Evolutionary conservation across 805 yeast genomes (phyloP), one percentile per base, ranked within the genome.

Genomic region (Naumovozyma dairenensis): DNA sequence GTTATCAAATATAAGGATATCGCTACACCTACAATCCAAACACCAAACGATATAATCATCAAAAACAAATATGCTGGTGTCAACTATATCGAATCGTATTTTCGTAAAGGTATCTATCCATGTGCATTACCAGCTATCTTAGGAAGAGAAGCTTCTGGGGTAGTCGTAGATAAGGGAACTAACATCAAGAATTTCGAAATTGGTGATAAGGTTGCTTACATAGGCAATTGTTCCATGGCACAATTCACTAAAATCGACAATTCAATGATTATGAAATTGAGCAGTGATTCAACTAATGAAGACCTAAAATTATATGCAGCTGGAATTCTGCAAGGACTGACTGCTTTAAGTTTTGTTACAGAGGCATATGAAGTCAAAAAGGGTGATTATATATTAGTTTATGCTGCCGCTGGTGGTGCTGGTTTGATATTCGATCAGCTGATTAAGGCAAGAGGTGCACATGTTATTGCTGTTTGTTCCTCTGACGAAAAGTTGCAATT

Each of bases 331-430:
- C 89, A 82, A 56, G 92, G 85, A 1, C 62, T 86, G 41, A 87
- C 96, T 5, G 92, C 89, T 2, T 57, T 80, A 46, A 71, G 89
- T 1, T 74, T 87, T 38, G 60, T 74, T 30, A 60, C 66, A 24
- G 85, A 81, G 41, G 72, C 92, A 2, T 74, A 81, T 50, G 49
- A 66, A 2, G 80, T 83, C 25, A 54, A 82, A 46, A 63, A 70
- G 52, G 87, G 75, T 34, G 96, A 89, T 38, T 69, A 59, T 45
- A 70, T 81, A 28, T 65, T 87, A 30, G 77, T 84, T 17, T 84
- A 86, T 63, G 96, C 96, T 4, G 95, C 95, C 6, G 96, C 96
- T 3, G 97, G 96, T 29, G 96, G 96, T 36, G 89, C 83, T 32
- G 97, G 97, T 4, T 67, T 72, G 33, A 45, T 83, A 14, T 61